These are phyloP conservation scores for Gautieria morchelliformis DNA, from an alignment of 768 basidiomycete genomes.

Conservation along the genomic window DNA sequence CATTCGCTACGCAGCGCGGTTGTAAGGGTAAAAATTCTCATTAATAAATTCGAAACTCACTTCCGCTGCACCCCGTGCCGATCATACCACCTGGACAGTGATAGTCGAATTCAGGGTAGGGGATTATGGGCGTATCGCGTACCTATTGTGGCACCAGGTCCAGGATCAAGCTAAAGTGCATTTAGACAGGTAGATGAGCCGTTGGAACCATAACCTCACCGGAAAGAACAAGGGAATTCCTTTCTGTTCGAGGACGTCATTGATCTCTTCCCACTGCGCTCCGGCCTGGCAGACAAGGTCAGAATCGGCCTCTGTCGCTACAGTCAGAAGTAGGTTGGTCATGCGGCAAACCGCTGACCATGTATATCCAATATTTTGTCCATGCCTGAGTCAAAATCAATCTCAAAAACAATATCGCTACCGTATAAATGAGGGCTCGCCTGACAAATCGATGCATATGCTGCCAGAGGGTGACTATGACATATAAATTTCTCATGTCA, in stretches of 20 bases:
- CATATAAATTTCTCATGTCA: not conserved
- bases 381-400: constrained; percentile 28
- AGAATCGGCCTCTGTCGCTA: constrained; percentile 49
- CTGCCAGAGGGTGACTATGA: constrained; percentile 37
- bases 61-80: constrained; percentile 78
- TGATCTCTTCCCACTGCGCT: constrained; percentile 71
- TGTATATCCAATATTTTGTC: constrained; percentile 52
- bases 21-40: not conserved
- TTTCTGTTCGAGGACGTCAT: constrained; percentile 52
- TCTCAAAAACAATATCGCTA: not conserved
- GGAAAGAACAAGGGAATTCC: constrained; percentile 83
- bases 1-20: constrained; percentile 44
- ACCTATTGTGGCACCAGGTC: constrained; percentile 39
- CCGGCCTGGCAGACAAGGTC: constrained; percentile 75
- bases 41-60: constrained; percentile 31
- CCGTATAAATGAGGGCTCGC: not conserved
- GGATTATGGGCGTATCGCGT: not conserved
- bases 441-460: constrained; percentile 57
- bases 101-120: constrained; percentile 4
- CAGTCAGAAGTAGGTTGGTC: not conserved
- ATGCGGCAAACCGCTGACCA: constrained; percentile 23
- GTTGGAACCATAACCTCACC: constrained; percentile 29
- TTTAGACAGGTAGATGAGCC: not conserved
- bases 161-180: constrained; percentile 23
- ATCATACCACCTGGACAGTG: constrained; percentile 62